These are phyloP conservation scores for Salvia rosmarinus DNA, from an alignment of 257 asterid species.

Conservation along the genomic window DNA sequence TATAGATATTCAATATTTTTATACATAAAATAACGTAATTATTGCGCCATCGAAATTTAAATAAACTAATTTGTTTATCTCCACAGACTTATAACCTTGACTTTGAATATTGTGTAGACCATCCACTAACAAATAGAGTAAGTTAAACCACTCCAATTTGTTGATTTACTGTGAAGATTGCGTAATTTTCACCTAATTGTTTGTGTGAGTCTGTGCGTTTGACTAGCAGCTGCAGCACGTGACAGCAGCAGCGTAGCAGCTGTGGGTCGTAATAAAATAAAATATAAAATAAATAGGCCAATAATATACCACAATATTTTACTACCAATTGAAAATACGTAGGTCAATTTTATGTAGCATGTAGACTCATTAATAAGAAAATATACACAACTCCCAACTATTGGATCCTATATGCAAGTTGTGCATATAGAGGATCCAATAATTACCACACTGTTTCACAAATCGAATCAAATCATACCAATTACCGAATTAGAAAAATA, in stretches of 20 bases:
- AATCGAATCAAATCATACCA: not conserved
- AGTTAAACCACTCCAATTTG: constrained; percentile 5
- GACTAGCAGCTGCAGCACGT: constrained; percentile 10
- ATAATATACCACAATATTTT: not conserved
- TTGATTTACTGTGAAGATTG: not conserved
- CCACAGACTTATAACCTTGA: not conserved
- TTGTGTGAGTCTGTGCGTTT: not conserved
- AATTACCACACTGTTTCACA: not conserved
- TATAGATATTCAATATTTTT: not conserved
- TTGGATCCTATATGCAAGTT: no score
- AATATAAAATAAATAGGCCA: not conserved
- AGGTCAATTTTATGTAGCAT: not conserved
- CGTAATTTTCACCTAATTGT: constrained; percentile 8
- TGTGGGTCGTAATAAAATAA: not conserved
- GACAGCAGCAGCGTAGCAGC: not conserved
- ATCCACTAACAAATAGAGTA: not conserved
- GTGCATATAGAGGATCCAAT: no score
- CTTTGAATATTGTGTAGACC: constrained; percentile 5
- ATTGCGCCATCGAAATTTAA: not conserved
- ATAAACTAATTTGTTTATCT: no score
- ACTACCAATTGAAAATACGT: not conserved
- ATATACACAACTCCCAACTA: no score
- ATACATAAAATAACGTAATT: not conserved
- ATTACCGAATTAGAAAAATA: no score
- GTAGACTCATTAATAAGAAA: not conserved